These are phyloP conservation scores for Didymella keratinophila DNA, from an alignment of 2,329 filamentous ascomycete genomes.

Conservation along the genomic window DNA sequence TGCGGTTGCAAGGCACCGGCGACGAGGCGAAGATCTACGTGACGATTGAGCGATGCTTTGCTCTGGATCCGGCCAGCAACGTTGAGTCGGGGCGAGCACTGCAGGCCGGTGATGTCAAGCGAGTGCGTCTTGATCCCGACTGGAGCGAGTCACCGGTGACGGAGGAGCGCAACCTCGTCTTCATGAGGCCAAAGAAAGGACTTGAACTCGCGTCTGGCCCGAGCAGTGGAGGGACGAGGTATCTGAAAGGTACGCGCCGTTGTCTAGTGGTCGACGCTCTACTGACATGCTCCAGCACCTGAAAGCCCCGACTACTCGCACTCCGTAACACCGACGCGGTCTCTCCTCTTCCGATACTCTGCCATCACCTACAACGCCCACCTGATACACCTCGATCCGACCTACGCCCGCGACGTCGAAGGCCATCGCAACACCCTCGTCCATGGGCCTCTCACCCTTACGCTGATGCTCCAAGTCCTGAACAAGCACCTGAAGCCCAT, in stretches of 20 bases:
- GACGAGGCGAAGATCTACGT: slow-evolving; percentile 65
- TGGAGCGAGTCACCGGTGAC: slow-evolving; percentile 55
- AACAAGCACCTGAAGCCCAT: slow-evolving; percentile 36
- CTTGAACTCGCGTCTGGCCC: slow-evolving; percentile 47
- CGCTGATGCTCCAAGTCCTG: slow-evolving; percentile 76
- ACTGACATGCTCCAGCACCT: slow-evolving; percentile 53
- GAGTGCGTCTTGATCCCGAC: slow-evolving; percentile 17
- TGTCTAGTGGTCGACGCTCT: not conserved
- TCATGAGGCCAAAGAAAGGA: slow-evolving; percentile 62
- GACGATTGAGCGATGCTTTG: slow-evolving; percentile 61
- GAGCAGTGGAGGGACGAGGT: slow-evolving; percentile 43
- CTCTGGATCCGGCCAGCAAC: too few relatives aligned
- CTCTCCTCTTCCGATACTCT: slow-evolving; percentile 87
- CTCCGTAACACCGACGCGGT: slow-evolving; percentile 69
- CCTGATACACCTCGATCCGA: slow-evolving; percentile 81
- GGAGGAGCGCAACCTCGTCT: slow-evolving; percentile 69
- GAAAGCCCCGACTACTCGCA: slow-evolving; percentile 63
- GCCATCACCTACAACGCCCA: slow-evolving; percentile 90
- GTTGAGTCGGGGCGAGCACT: not conserved
- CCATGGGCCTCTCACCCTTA: slow-evolving; percentile 83
- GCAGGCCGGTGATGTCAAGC: slow-evolving; percentile 4
- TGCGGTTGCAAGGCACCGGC: slow-evolving; percentile 59
- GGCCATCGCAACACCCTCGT: slow-evolving; percentile 79
- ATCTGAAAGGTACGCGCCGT: slow-evolving; percentile 46
- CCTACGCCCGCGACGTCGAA: slow-evolving; percentile 74